Evolutionary conservation across 2,329 filamentous ascomycete genomes (phyloP), one percentile per base, ranked within the genome.

Genomic region (Dactylellina sp.): DNA sequence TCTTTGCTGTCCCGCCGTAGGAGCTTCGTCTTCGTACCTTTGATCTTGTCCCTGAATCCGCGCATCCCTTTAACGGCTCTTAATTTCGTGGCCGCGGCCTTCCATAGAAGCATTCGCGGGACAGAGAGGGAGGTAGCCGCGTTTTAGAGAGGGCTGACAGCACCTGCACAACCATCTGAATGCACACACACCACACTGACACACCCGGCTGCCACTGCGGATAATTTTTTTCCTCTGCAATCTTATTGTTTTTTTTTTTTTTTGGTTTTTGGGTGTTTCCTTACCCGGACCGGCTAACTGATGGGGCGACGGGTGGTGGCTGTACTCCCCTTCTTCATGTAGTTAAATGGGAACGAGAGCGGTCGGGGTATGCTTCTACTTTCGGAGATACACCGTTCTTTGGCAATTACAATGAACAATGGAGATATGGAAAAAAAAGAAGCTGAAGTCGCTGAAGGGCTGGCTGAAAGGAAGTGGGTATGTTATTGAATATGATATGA

Each of bases 41-140:
- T 74, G 70, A 74, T 66, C 70, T 62, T 66, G 61, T 74, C 70
- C 47, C 70, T 65, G 49, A 74, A 66, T 32, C 70, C 70, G 28
- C 70, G 70, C 70, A 74, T 74, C 46, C 70, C 70, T 55, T 65
- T 74, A 61, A 74, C 70, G 56, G 61, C 70, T 66, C 70, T 74
- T 53, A 74, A 47, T 66, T 74, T 74, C 53, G 61, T 66, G 70
- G 70, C 70, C 70, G 70, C 70, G 53, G 70, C 49, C 61, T 74
- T 74, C 70, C 70, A 74, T 74, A 74, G 70, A 61, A 61, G 70
- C 70, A 74, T 74, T 66, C 70, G 61, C 68, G 53, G 60, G 46
- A 65, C 40, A 11, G 32, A 28, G 42, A 46, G 32, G 44, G 50
- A 63, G 52, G 55, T 39, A 50, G 66, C 57, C 66, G 57, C 66